Base-by-base conservation (phyloP, 2,329 filamentous ascomycete genomes). In the Triangularia verruculosa region DNA sequence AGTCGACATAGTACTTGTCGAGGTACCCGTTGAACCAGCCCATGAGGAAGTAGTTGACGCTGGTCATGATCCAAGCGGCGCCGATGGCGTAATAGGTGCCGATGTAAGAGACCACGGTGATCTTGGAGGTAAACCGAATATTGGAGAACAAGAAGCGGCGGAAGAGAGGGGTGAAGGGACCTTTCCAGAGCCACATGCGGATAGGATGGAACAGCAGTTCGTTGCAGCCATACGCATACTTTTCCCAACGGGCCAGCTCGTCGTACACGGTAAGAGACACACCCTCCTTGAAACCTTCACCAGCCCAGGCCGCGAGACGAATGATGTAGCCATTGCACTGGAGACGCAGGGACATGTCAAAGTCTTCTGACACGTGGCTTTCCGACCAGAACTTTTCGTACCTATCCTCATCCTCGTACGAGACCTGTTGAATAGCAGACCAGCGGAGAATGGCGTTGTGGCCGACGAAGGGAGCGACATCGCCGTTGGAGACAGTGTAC, bases 191-290 rank as follows among this genome's bases (percentile, higher is more conserved):
- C 91, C 91, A 94, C 69, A 86, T 87, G 65, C 85, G 83, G 65
- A 94, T 80, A 2, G 91, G 91, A 72, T 94, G 84, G 79, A 95
- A 94, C 63, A 94, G 82, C 63, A 94, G 81, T 78, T 93, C 91
- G 74, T 90, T 91, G 77, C 91, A 93, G 39, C 91, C 90, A 71
- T 92, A 93, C 2, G 91, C 91, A 73, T 93, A 93, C 77, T 94
- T 94, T 73, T 94, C 91, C 91, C 91, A 94, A 63, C 91, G 88
- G 1, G 90, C 89, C 64, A 94, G 81, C 75, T 94, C 91, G 75
- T 94, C 91, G 73, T 94, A 93, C 9, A 94, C 90, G 0, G 91
- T 94, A 62, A 94, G 80, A 1, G 91, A 93, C 61, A 94, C 91
- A 68, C 91, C 91, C 74, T 94, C 91, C 74, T 92, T 89, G 80